Evolutionary conservation across 2,329 filamentous ascomycete genomes (phyloP).

Genomic region (Incumbomyces lentus): DNA sequence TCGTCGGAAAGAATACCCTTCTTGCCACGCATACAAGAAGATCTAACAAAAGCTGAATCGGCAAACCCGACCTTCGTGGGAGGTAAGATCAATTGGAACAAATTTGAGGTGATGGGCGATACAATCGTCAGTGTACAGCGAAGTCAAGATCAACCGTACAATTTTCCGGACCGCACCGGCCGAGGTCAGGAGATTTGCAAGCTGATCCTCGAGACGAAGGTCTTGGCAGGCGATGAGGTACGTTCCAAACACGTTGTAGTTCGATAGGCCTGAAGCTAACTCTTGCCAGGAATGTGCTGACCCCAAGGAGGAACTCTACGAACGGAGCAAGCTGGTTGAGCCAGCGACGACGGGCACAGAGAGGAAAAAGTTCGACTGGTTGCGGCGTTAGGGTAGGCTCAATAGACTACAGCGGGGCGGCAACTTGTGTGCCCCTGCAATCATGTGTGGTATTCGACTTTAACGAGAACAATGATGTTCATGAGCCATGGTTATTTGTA

Average conservation of each 20-base stretch:
- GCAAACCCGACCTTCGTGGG: constrained; percentile 85
- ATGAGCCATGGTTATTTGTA: not conserved
- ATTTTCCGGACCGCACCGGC: constrained; percentile 42
- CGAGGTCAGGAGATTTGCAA: constrained; percentile 58
- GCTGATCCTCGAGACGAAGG: constrained; percentile 69
- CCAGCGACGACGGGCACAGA: constrained; percentile 28
- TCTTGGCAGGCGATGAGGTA: constrained; percentile 81
- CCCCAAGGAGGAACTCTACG: constrained; percentile 36
- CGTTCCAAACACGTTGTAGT: constrained; percentile 24
- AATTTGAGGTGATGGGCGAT: constrained; percentile 93
- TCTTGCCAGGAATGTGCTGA: constrained; percentile 34
- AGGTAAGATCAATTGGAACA: constrained; percentile 84
- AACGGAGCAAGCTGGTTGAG: constrained; percentile 47
- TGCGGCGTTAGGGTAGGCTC: constrained; percentile 23
- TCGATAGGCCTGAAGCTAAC: constrained; percentile 6
- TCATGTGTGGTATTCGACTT: too few species aligned
- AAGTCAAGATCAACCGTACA: constrained; percentile 77
- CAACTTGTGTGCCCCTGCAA: too few species aligned
- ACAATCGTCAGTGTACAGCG: constrained; percentile 83
- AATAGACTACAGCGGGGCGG: not conserved
- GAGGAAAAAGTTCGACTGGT: constrained; percentile 35
- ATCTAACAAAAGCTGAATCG: constrained; percentile 84
- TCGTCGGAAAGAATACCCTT: constrained; percentile 84
- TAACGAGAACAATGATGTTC: not conserved
- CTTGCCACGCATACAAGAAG: constrained; percentile 76